These are phyloP conservation scores for Leishmania major DNA, from an alignment of 208 protist genomes.

Conservation along the genomic window DNA sequence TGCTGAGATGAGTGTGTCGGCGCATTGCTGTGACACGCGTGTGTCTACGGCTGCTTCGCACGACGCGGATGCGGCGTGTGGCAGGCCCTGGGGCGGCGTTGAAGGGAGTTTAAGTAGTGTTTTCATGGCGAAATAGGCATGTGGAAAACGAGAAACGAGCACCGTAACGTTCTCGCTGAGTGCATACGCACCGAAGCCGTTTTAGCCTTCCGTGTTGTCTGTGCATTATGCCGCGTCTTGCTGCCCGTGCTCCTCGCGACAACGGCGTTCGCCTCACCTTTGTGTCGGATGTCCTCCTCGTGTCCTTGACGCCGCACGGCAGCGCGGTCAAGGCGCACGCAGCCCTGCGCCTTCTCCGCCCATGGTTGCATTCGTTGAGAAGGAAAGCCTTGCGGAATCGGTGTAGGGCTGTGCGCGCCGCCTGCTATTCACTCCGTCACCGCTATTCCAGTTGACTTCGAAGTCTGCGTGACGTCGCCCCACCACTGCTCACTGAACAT, in stretches of 20 bases:
- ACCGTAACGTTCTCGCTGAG: not conserved
- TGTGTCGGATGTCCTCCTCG: too few relatives aligned
- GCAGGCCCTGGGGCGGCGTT: not conserved
- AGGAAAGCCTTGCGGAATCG: not conserved
- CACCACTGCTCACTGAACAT: not conserved
- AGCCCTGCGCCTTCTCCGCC: too few relatives aligned
- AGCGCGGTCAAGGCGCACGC: not conserved
- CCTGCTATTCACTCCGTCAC: not conserved
- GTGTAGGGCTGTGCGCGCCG: not conserved
- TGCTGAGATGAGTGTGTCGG: not conserved
- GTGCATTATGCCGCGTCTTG: too few relatives aligned
- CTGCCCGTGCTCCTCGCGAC: not conserved
- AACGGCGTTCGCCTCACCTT: not conserved
- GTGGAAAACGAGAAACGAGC: not conserved
- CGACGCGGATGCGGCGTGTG: not conserved
- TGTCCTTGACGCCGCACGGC: not conserved
- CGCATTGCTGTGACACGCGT: not conserved
- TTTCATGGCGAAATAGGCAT: not conserved
- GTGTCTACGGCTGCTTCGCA: not conserved
- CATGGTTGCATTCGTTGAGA: not conserved
- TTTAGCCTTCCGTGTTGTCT: not conserved
- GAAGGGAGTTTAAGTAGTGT: not conserved
- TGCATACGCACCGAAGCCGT: not conserved
- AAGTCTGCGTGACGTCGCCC: not conserved
- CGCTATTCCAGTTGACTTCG: not conserved